phyloP scores from a whole-genome alignment of 345 rosid species.

The Iberis pinnata region DNA sequence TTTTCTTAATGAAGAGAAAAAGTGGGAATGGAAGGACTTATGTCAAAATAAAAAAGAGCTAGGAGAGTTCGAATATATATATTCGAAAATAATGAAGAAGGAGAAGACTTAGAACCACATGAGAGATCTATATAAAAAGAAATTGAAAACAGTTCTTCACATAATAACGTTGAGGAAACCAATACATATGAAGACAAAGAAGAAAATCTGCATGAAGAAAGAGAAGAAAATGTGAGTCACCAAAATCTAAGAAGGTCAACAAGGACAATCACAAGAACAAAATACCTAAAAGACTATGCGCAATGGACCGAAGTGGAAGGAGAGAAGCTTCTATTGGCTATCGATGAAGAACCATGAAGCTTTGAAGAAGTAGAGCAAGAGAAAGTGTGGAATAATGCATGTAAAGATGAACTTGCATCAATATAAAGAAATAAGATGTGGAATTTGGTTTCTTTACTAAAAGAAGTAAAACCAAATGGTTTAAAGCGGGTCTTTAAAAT shows the following conservation, averaged over 20 bases:
- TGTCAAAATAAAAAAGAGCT: no score
- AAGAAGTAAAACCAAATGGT: background rate
- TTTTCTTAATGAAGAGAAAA: background rate
- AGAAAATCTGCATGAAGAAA: no score
- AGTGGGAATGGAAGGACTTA: background rate
- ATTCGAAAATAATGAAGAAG: no score
- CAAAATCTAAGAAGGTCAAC: background rate
- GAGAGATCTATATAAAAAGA: no score
- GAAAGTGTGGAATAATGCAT: background rate
- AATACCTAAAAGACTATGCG: background rate
- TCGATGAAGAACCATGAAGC: background rate
- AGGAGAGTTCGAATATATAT: no score
- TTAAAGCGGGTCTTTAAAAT: background rate
- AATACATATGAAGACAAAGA: no score
- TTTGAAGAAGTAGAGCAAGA: background rate
- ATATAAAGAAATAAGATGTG: background rate
- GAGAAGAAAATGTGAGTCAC: no score
- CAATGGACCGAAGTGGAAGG: background rate
- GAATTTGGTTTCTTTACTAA: background rate
- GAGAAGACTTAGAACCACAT: no score
- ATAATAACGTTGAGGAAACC: no score
- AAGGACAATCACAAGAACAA: background rate
- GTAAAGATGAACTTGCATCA: background rate
- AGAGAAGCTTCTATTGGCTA: background rate
- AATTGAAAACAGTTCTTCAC: no score